phyloP scores from a whole-genome alignment of 1,284 basidiomycete genomes.

The Rhodotorula sp. region DNA sequence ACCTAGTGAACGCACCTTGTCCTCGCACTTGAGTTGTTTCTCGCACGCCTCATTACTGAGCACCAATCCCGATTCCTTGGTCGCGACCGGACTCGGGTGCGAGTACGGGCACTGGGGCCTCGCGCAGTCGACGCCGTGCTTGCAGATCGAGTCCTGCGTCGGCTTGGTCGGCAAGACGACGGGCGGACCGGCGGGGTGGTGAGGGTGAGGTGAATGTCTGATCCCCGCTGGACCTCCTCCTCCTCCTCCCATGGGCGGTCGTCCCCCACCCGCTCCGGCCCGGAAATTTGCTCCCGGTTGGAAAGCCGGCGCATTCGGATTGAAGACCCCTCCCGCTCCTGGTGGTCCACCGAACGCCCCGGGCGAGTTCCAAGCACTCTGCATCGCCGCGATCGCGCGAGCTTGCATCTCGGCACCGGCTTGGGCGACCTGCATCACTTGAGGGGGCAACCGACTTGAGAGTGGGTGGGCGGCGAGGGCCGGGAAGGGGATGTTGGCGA shows the following conservation, averaged over 20 bases:
- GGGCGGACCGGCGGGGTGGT: slow-evolving; percentile 30
- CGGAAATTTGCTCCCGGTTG: neutral
- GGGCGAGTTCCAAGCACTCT: slow-evolving; percentile 32
- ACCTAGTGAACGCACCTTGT: slow-evolving; percentile 53
- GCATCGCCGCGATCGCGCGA: slow-evolving; percentile 39
- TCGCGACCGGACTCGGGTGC: slow-evolving; percentile 88
- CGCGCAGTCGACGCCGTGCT: slow-evolving; percentile 81
- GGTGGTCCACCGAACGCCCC: slow-evolving; percentile 1
- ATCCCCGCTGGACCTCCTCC: neutral
- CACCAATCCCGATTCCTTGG: slow-evolving; percentile 85
- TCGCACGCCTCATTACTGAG: slow-evolving; percentile 85
- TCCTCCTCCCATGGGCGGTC: neutral
- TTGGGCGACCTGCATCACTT: slow-evolving; percentile 35
- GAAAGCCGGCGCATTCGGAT: slow-evolving; percentile 28
- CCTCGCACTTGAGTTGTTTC: slow-evolving; percentile 77
- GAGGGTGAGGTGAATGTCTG: too few species aligned
- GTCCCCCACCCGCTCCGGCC: neutral
- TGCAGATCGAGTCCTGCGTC: slow-evolving; percentile 64
- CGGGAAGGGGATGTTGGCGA: slow-evolving; percentile 32
- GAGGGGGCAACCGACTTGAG: slow-evolving; percentile 27
- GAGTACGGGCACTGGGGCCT: slow-evolving; percentile 82
- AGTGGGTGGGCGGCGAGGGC: slow-evolving; percentile 34
- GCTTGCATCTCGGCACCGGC: slow-evolving; percentile 38
- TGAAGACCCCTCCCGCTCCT: slow-evolving; percentile 13
- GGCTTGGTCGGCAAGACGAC: slow-evolving; percentile 51